Base-by-base conservation (phyloP, 306 rosid species). In the Sindora glabra region DNA sequence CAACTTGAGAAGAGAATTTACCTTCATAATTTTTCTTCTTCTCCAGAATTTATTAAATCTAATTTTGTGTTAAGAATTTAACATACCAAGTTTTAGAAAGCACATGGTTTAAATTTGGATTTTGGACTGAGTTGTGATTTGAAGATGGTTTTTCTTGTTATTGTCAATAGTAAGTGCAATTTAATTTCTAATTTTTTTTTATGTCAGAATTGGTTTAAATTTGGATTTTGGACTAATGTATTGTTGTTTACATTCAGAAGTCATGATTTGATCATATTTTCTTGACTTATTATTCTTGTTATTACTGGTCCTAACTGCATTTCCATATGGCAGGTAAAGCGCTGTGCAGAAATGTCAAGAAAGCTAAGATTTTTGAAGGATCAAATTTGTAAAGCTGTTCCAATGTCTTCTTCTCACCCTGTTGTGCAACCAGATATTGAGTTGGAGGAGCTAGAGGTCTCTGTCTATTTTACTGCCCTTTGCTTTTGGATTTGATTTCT, bases 301-400 rank as follows among this genome's bases (percentile, higher is more conserved):
- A 50, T 63, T 45, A 18, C 41, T 48, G 22, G 42, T 66, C 33
- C 56, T 52, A 37, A 48, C n/a, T 53, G 18, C 33, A 56, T 68
- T 84, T 69, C 63, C 22, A 56, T 68, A 56, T 55, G 52, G 56
- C 79, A 94, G 99, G 99, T 94, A 56, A 94, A 94, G 79, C 82
- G 97, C 64, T 94, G 99, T 80, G 95, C 91, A 30, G 99, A 94
- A 77, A 94, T 94, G 99, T 89, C 89, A 68, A 86, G 99, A 74
- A 94, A 89, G 82, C 79, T 94, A 50, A 81, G 95, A 13, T 82
- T 94, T 71, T 78, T 89, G 65, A 94, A 86, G 77, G 99, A 94
- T 76, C 97, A 94, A 82, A 84, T 89, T 64, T 69, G 63, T 81
- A 94, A 86, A 80, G 95, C 94, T 45, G 90, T 90, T 68, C 69